These are phyloP conservation scores for Collybia mongolica DNA, from an alignment of 768 basidiomycete species.

Conservation along the genomic window DNA sequence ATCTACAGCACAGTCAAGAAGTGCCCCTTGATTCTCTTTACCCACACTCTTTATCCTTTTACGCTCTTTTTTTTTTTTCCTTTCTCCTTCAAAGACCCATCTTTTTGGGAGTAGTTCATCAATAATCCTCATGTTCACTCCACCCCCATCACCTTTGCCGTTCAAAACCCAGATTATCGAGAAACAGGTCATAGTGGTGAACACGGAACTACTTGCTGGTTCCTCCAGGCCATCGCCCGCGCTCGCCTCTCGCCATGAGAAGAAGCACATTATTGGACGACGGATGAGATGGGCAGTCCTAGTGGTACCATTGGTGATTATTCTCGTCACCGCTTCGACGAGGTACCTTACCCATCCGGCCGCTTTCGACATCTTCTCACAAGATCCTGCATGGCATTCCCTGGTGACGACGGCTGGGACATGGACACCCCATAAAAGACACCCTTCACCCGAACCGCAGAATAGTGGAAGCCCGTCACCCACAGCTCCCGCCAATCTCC, in stretches of 20 bases:
- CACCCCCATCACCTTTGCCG: constrained; percentile 18
- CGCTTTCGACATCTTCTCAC: constrained; percentile 39
- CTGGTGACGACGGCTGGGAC: constrained; percentile 24
- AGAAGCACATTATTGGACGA: constrained; percentile 44
- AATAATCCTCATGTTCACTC: constrained; percentile 47
- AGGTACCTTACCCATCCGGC: constrained; percentile 50
- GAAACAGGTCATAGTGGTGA: not conserved
- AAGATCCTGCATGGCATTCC: constrained; percentile 23
- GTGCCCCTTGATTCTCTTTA: not conserved
- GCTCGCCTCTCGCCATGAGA: not conserved
- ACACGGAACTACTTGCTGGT: not conserved
- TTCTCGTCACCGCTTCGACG: constrained; percentile 52
- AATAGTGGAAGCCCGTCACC: constrained; percentile 12
- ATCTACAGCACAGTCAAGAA: not conserved
- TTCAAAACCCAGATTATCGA: not conserved
- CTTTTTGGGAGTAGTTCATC: constrained; percentile 1
- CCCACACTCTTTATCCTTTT: not conserved
- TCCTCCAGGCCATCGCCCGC: not conserved
- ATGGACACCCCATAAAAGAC: constrained; percentile 44
- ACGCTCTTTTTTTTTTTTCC: not conserved
- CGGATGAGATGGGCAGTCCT: constrained; percentile 51
- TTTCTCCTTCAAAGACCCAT: not conserved
- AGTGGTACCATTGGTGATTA: constrained; percentile 53
- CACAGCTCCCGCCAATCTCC: constrained; percentile 20
- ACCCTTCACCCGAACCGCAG: constrained; percentile 26